Evolutionary conservation across 345 rosid species (phyloP).

Genomic region (Cardamine resedifolia): DNA sequence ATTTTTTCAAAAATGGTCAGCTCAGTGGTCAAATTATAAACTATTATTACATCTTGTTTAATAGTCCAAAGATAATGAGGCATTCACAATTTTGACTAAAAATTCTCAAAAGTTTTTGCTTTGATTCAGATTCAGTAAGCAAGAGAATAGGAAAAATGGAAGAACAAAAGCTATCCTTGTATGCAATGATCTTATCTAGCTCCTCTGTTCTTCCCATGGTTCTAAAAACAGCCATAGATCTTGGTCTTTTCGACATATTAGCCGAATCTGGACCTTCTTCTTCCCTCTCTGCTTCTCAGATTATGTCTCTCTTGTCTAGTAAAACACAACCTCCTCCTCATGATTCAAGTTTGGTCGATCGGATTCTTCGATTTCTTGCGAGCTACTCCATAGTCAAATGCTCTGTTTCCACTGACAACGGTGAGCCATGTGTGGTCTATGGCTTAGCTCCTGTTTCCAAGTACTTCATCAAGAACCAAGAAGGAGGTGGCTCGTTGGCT

Average conservation of each 20-base stretch:
- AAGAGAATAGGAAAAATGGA: slow-evolving; percentile 14
- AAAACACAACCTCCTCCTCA: slow-evolving; percentile 7
- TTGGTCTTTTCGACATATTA: slow-evolving; percentile 33
- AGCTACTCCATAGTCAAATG: slow-evolving; percentile 28
- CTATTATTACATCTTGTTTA: neutral
- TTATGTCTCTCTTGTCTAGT: slow-evolving; percentile 5
- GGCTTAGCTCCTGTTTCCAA: slow-evolving; percentile 37
- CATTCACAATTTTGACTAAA: neutral
- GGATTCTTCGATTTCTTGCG: slow-evolving; percentile 30
- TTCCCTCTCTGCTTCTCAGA: slow-evolving; percentile 26
- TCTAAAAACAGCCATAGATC: slow-evolving; percentile 33
- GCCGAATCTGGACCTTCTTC: slow-evolving; percentile 7
- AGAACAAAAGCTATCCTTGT: slow-evolving; percentile 28
- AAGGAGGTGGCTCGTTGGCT: slow-evolving; percentile 31
- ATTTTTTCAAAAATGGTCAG: neutral
- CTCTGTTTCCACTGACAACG: slow-evolving; percentile 27
- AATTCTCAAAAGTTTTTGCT: neutral
- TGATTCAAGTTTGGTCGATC: slow-evolving; percentile 8
- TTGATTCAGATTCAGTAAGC: slow-evolving; percentile 9
- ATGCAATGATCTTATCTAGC: slow-evolving; percentile 30
- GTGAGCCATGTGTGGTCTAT: slow-evolving; percentile 19
- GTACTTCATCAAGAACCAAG: slow-evolving; percentile 33
- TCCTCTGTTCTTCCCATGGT: slow-evolving; percentile 40
- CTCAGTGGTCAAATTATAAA: neutral
- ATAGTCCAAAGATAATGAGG: neutral